A percentile compares a stretch with the other conserved stretches of the same genome.
Evolutionary conservation across 2,329 filamentous ascomycete species (phyloP).

Genomic region (Penicillium sp.): DNA sequence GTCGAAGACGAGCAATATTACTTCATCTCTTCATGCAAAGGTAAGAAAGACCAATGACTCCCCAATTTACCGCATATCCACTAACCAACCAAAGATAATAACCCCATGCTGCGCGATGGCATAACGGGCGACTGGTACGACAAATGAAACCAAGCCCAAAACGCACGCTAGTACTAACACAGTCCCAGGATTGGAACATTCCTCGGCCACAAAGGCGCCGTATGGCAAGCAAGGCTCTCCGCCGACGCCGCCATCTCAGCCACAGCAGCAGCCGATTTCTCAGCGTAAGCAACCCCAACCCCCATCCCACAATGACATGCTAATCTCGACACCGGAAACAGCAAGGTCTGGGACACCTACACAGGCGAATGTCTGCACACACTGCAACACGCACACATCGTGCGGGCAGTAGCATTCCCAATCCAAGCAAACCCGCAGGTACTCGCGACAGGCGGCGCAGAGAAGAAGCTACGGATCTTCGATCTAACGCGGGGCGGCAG

Average conservation of each 20-base stretch:
- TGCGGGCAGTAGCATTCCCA: slow-evolving; percentile 87
- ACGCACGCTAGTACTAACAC: slow-evolving; percentile 5
- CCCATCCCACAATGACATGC: slow-evolving; percentile 7
- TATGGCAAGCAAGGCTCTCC: slow-evolving; percentile 92
- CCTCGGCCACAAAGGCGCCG: slow-evolving; percentile 95
- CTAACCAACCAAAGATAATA: slow-evolving; percentile 65
- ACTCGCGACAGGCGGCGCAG: slow-evolving; percentile 87
- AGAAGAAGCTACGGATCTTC: slow-evolving; percentile 95
- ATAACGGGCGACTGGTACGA: slow-evolving; percentile 86
- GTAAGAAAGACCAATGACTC: slow-evolving; percentile 41
- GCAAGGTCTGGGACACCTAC: slow-evolving; percentile 96
- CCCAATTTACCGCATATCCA: not conserved
- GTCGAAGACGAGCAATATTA: slow-evolving; percentile 84
- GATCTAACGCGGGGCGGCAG: slow-evolving; percentile 63
- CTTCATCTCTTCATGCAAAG: slow-evolving; percentile 90
- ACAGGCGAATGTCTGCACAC: slow-evolving; percentile 85
- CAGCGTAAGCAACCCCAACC: slow-evolving; percentile 59
- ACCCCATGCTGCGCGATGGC: slow-evolving; percentile 96
- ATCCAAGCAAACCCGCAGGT: slow-evolving; percentile 73
- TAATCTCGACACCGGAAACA: slow-evolving; percentile 42
- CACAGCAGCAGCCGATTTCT: slow-evolving; percentile 94
- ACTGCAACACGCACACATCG: slow-evolving; percentile 90
- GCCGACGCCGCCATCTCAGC: slow-evolving; percentile 84
- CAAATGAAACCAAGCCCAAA: not conserved
- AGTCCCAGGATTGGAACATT: slow-evolving; percentile 80